These are phyloP conservation scores for Mrakia frigida DNA, from an alignment of 768 basidiomycete genomes.

Conservation along the genomic window DNA sequence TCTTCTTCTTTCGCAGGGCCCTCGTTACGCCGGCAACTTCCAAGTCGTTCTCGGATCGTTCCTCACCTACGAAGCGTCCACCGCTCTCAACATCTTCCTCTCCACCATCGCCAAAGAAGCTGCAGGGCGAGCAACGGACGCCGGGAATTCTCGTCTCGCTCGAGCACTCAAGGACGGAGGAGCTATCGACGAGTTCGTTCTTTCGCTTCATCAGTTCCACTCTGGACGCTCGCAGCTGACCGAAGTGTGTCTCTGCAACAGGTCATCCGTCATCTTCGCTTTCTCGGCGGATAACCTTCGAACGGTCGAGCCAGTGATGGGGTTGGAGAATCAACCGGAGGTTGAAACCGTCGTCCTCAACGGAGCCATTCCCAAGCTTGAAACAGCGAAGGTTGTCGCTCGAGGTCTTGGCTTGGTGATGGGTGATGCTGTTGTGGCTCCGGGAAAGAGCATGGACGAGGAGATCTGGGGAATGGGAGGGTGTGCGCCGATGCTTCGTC, in stretches of 20 bases:
- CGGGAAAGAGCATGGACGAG: conserved; percentile 59
- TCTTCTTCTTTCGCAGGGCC: conserved; percentile 47
- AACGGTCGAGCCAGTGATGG: conserved; percentile 31
- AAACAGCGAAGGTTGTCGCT: neutral
- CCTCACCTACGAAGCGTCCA: conserved; percentile 77
- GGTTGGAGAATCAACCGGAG: conserved; percentile 8
- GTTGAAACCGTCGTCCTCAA: conserved; percentile 24
- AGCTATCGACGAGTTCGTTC: conserved; percentile 33
- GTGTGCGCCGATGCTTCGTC: conserved; percentile 61
- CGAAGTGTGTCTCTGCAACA: neutral
- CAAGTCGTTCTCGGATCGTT: conserved; percentile 69
- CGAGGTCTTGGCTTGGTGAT: conserved; percentile 28
- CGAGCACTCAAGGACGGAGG: conserved; percentile 52
- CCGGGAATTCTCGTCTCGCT: conserved; percentile 45
- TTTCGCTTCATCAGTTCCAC: neutral
- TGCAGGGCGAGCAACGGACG: conserved; percentile 42
- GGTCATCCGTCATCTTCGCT: conserved; percentile 34
- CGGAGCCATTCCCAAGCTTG: conserved; percentile 22
- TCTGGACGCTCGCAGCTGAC: neutral
- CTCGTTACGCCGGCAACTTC: conserved; percentile 68
- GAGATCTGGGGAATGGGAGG: conserved; percentile 81
- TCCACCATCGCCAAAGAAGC: conserved; percentile 39
- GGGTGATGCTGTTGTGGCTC: conserved; percentile 61
- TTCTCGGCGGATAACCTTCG: conserved; percentile 31
- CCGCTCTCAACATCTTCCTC: conserved; percentile 74